A percentile compares a stretch with the other conserved stretches of the same genome.
Evolutionary conservation across 2,329 filamentous ascomycete species (phyloP).

Genomic region (Talaromyces sp.): DNA sequence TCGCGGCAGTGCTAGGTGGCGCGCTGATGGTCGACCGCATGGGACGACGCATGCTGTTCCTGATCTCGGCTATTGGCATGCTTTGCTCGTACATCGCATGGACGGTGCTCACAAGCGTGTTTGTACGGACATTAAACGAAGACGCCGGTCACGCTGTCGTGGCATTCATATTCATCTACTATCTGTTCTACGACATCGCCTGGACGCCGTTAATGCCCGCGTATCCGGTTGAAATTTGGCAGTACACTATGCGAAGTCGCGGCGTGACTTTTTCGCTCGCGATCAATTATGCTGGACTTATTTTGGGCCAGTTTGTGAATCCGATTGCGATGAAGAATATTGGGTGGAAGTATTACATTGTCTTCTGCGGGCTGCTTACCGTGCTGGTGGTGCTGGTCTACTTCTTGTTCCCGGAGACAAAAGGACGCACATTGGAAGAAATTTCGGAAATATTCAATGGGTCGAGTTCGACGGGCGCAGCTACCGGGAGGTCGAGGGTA

Average conservation of each 20-base stretch:
- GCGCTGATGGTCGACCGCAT: slow-evolving; percentile 48
- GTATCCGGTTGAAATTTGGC: slow-evolving; percentile 25
- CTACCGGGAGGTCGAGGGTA: no score
- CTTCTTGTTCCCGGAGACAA: slow-evolving; percentile 50
- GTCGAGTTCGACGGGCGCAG: background rate
- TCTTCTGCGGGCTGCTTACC: slow-evolving; percentile 48
- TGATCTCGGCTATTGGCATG: slow-evolving; percentile 42
- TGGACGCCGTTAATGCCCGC: slow-evolving; percentile 14
- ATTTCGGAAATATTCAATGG: slow-evolving; percentile 33
- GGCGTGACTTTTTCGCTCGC: slow-evolving; percentile 16
- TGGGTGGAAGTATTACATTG: slow-evolving; percentile 40
- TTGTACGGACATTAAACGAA: slow-evolving; percentile 31
- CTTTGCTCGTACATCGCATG: slow-evolving; percentile 45
- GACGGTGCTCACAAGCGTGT: slow-evolving; percentile 51
- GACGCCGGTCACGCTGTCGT: slow-evolving; percentile 43
- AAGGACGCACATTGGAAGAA: slow-evolving; percentile 46
- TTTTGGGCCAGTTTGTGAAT: background rate
- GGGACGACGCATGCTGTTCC: slow-evolving; percentile 42
- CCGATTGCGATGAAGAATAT: background rate
- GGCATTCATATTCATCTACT: slow-evolving; percentile 55
- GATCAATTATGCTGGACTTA: background rate
- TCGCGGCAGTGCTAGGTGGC: slow-evolving; percentile 51
- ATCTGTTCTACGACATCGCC: background rate
- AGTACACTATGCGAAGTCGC: slow-evolving; percentile 31
- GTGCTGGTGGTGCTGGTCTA: slow-evolving; percentile 46